Conservation (phyloP, 179 eudicot genomes). For the Spergularia azorica region DNA sequence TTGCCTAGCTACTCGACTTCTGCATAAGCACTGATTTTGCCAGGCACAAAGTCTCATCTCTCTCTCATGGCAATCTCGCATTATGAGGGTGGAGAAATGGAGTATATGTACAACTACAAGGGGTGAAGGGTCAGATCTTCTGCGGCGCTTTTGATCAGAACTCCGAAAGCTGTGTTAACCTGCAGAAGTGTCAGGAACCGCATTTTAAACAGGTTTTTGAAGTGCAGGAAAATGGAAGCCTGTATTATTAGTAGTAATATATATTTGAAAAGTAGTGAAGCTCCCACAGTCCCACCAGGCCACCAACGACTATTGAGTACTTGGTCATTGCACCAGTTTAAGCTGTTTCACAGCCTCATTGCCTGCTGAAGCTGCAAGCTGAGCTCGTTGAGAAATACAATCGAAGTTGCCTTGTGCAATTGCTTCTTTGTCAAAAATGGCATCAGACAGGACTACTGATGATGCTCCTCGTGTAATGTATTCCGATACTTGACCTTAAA, state of each 20-base stretch:
- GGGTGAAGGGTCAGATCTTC: background rate
- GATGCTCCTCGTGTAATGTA: conserved; percentile 71
- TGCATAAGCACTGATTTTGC: too few relatives aligned
- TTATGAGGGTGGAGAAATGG: background rate
- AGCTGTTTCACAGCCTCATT: conserved; percentile 42
- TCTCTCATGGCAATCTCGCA: background rate
- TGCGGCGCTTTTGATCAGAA: background rate
- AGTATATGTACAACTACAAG: background rate
- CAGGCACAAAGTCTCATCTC: background rate
- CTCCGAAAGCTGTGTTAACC: background rate
- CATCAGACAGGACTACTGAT: conserved; percentile 79
- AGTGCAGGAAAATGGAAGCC: background rate
- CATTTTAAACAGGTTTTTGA: background rate
- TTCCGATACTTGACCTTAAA: conserved; percentile 49
- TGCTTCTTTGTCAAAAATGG: conserved; percentile 69
- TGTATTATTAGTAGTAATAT: background rate
- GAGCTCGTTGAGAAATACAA: conserved; percentile 47
- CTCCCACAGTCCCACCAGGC: too few relatives aligned
- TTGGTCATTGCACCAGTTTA: conserved; percentile 9
- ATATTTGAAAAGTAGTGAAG: too few relatives aligned
- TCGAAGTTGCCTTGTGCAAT: conserved; percentile 47
- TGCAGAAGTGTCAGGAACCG: background rate
- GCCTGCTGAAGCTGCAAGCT: conserved; percentile 46
- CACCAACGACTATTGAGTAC: background rate
- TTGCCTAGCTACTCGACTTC: background rate